Evolutionary conservation across 1,284 basidiomycete species (phyloP), one percentile per base, ranked within the genome.

Genomic region (Pseudozyma sp.): DNA sequence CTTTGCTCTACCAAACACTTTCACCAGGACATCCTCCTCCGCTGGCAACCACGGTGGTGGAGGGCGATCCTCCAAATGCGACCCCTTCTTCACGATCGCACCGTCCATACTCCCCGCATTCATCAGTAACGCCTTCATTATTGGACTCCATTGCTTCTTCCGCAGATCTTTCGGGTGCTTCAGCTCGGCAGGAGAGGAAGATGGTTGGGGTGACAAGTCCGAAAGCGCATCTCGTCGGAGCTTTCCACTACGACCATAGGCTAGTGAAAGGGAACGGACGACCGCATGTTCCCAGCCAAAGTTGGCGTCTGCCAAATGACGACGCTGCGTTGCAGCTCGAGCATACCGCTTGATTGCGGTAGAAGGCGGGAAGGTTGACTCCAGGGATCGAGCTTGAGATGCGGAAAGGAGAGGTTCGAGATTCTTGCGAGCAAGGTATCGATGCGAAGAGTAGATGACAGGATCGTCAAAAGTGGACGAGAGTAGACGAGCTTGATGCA

Each of bases 231-330:
- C 72, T 10, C 72, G 50, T 1, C 67, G 59, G 4, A 75, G 60
- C 21, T 70, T 75, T 5, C 72, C 72, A 1, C 9, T 40, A 3
- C 67, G 52, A 6, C 54, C 72, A 31, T 75, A 75, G 10, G 72
- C 72, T 9, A 70, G 49, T 1, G 51, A 59, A 34, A 75, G 57
- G 0, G 67, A 52, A 18, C 72, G 67, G 4, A 40, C n/a, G 0
- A 75, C 63, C 5, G 67, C 52, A 16, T 75, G 72, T 38, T 59
- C 52, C 72, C 72, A 75, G 14, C 72, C 72, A 13, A 56, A 56
- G 7, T 75, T 75, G 0, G 72, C 72, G 19, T 75, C 72, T 34
- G 72, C 68, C 2, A 75, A 44, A 1, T 75, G 67, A 1, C 72
- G 55, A 13, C 67, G 72, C 14, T 75, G 72, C 3, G n/a, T n/a